Percentiles rank a stretch among this genome's conserved stretches.
These are phyloP conservation scores for Solanum chacoense DNA, from an alignment of 305 asterid genomes.

Conservation along the genomic window DNA sequence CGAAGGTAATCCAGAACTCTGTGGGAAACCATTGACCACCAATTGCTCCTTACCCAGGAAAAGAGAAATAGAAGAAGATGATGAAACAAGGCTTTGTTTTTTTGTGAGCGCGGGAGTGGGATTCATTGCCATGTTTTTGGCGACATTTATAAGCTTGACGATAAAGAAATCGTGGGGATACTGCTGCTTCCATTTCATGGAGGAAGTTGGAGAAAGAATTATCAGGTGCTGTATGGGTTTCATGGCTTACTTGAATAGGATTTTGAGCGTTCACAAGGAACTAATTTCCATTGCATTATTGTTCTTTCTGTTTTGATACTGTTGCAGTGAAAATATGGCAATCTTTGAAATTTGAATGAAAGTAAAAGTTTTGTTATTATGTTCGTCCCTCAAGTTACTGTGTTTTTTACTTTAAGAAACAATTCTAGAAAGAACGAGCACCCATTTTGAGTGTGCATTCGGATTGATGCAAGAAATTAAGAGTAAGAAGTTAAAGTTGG, in stretches of 20 bases:
- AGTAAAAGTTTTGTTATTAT: too few relatives aligned
- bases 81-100: background rate
- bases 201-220: background rate
- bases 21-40: background rate
- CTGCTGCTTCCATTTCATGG: background rate
- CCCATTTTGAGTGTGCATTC: too few relatives aligned
- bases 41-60: background rate
- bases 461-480: background rate
- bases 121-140: background rate
- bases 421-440: too few relatives aligned
- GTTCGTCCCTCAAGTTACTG: too few relatives aligned
- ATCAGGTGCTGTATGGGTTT: background rate
- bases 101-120: background rate
- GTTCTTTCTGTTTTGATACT: background rate
- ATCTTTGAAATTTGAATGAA: too few relatives aligned
- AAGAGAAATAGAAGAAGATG: background rate
- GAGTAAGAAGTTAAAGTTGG: background rate
- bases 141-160: background rate
- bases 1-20: background rate
- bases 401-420: too few relatives aligned
- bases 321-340: background rate
- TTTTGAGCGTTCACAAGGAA: background rate
- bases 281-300: background rate
- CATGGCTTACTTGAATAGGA: background rate
- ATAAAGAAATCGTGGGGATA: background rate